phyloP scores from a whole-genome alignment of 768 basidiomycete genomes.

The Leucocoprinus sp. region DNA sequence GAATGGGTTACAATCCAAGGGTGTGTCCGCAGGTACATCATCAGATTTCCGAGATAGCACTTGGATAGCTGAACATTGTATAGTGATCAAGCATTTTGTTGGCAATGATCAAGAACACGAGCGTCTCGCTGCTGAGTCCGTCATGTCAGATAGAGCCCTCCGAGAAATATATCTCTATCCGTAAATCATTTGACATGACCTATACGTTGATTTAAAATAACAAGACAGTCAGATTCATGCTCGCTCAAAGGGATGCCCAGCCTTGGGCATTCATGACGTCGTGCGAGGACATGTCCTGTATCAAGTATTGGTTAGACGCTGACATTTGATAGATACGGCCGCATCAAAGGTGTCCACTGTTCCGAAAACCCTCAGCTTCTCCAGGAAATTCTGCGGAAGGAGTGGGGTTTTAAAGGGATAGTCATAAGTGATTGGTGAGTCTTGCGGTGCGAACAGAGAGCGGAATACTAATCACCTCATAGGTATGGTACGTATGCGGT shows the following conservation, averaged over 20 bases:
- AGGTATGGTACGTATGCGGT: conserved; percentile 71
- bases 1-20: conserved; percentile 57
- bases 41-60: neutral
- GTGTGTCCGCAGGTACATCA: conserved; percentile 45
- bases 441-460: neutral
- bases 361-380: conserved; percentile 60
- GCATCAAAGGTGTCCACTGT: conserved; percentile 62
- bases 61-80: neutral
- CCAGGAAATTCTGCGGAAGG: conserved; percentile 55
- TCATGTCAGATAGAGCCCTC: conserved; percentile 56
- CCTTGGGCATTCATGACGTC: conserved; percentile 66
- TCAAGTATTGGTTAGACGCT: neutral
- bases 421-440: conserved; percentile 74
- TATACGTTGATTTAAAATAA: neutral
- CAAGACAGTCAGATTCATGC: conserved; percentile 42
- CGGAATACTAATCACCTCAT: conserved; percentile 1
- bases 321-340: conserved; percentile 46
- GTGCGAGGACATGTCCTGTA: conserved; percentile 22
- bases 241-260: conserved; percentile 53
- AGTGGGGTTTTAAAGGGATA: conserved; percentile 66
- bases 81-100: conserved; percentile 68
- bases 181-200: conserved; percentile 24
- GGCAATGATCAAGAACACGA: conserved; percentile 72
- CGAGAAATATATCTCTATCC: conserved; percentile 69
- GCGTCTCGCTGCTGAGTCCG: conserved; percentile 53